Evolutionary conservation across 805 yeast genomes (phyloP), one percentile per base, ranked within the genome.

Genomic region (Candida glaebosa): DNA sequence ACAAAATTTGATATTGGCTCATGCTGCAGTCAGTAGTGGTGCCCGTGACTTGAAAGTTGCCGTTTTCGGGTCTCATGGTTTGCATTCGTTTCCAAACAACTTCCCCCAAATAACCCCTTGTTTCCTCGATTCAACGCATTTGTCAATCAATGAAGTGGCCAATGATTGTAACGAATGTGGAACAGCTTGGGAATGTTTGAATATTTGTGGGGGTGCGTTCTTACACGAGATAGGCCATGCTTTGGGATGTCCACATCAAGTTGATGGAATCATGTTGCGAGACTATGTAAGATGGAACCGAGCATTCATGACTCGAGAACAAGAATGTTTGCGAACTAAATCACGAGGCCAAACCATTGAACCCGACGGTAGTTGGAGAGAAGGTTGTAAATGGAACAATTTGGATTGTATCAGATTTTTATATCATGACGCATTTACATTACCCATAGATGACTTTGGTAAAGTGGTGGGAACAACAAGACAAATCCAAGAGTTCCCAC

Each of bases 1-100:
- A 32, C 61, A 65, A 24, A 69, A 79, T 15, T 63, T 85, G 48
- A 81, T 93, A 37, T 60, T 80, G 28, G 87, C 88, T 2, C 98
- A 93, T 64, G 97, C 97, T 2, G 98, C 98, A 0, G 65, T 91
- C 14, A 98, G 98, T 35, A 98, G 98, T 20, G 93, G 93, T 9
- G 73, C 75, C 18, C 82, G 74, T 32, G 68, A 78, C 33, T 67
- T 87, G 33, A 81, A 81, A 48, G 63, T 93, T 41, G 98, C 96
- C 1, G 88, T 93, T 7, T 91, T 90, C 62, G 99, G 99, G 4
- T 82, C 95, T 5, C 98, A 93, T 56, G 93, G 96, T 0, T 50
- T 88, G 9, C 90, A 86, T 58, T 78, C 96, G 1, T 93, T 96
- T 95, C 98, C 99, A n/a, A 61, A 75, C n/a, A 76, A 75, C 42